phyloP scores from a whole-genome alignment of 495 filamentous ascomycete species.

The Penicillium longicatenatum region DNA sequence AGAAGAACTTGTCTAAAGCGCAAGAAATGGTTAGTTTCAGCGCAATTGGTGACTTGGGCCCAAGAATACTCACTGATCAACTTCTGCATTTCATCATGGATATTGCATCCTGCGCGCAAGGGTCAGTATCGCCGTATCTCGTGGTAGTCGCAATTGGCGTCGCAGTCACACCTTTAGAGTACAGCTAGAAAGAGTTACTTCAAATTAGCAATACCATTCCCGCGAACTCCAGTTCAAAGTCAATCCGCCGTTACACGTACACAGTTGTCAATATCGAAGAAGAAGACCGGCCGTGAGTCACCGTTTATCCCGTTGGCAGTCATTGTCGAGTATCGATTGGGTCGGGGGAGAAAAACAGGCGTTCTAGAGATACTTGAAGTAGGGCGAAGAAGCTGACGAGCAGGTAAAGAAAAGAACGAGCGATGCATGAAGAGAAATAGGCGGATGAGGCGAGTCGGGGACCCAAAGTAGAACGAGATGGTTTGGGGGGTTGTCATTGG shows the following conservation, averaged over 20 bases:
- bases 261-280: constrained; percentile 98
- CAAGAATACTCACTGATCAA: constrained; percentile 55
- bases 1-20: constrained; percentile 71
- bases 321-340: constrained; percentile 15
- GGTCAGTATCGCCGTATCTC: constrained; percentile 10
- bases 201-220: constrained; percentile 12
- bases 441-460: not conserved
- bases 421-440: constrained; percentile 20
- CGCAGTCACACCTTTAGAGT: constrained; percentile 48
- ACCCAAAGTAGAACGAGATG: constrained; percentile 1
- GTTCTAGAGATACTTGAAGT: constrained; percentile 3
- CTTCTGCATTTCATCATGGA: constrained; percentile 73
- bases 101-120: constrained; percentile 55
- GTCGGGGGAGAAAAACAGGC: constrained; percentile 1
- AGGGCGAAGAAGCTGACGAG: constrained; percentile 14
- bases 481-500: constrained; percentile 14
- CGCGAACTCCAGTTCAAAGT: not conserved
- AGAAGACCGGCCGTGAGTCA: constrained; percentile 64
- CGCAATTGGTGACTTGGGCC: not conserved
- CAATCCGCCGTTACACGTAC: constrained; percentile 43
- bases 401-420: constrained; percentile 11
- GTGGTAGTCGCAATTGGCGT: not conserved
- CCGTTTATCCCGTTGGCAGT: constrained; percentile 27
- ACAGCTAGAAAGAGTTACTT: constrained; percentile 40
- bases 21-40: not conserved